Percentiles rank a stretch among this genome's conserved stretches.
These are phyloP conservation scores for Ophiocordyceps polyrhachis-furcata DNA, from an alignment of 2,329 filamentous ascomycete genomes.

Conservation along the genomic window DNA sequence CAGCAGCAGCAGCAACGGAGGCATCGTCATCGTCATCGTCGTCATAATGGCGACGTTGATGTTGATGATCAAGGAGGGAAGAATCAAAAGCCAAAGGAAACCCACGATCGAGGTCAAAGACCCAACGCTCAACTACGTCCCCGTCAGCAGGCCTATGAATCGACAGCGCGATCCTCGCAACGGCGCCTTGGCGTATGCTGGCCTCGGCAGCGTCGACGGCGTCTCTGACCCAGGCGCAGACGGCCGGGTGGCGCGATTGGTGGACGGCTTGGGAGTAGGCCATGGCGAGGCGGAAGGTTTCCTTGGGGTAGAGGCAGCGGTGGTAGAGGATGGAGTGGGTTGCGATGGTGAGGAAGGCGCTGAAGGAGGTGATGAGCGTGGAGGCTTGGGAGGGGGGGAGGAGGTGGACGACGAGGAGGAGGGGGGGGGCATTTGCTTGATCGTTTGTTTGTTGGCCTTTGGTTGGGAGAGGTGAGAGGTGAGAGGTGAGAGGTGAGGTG, in stretches of 20 bases:
- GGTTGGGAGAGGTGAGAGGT: too few relatives aligned
- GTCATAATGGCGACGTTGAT: too few relatives aligned
- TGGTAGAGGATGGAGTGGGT: constrained; percentile 78
- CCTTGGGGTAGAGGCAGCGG: constrained; percentile 56
- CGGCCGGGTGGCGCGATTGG: constrained; percentile 69
- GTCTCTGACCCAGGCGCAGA: constrained; percentile 73
- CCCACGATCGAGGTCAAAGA: constrained; percentile 31
- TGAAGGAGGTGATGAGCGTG: constrained; percentile 47
- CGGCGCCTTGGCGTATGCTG: constrained; percentile 43
- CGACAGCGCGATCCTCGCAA: constrained; percentile 27
- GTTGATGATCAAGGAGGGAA: neutral
- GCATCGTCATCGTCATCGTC: too few relatives aligned
- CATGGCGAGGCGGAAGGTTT: constrained; percentile 60
- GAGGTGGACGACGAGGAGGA: too few relatives aligned
- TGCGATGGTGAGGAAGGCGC: constrained; percentile 62
- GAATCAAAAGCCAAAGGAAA: constrained; percentile 20
- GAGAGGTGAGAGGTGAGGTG: neutral
- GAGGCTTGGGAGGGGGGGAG: constrained; percentile 18
- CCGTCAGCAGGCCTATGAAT: constrained; percentile 21
- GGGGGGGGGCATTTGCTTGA: constrained; percentile 8
- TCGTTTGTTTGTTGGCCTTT: neutral
- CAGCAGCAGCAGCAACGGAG: too few relatives aligned
- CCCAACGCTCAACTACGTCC: constrained; percentile 38
- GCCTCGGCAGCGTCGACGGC: constrained; percentile 53
- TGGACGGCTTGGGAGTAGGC: constrained; percentile 73